phyloP scores from a whole-genome alignment of 139 green algal genomes.

The Desmodesmus armatus region DNA sequence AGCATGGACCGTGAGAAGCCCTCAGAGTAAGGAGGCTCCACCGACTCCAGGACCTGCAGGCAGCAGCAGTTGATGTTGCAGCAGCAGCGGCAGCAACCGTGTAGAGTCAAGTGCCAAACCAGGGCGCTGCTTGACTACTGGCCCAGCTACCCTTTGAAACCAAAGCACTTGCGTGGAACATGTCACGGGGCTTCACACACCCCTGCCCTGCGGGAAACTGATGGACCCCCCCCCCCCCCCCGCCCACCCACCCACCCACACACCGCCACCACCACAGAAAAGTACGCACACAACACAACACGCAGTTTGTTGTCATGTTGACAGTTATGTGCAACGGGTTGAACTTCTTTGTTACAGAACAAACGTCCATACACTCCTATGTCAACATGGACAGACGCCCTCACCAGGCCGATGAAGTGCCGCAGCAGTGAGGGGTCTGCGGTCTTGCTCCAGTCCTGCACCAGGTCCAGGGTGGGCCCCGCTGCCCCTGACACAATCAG shows the following conservation, averaged over 20 bases:
- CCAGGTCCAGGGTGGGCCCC: not conserved
- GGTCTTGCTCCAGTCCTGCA: not conserved
- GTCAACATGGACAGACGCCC: too few species aligned
- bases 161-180: not conserved
- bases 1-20: slow-evolving; percentile 20
- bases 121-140: not conserved
- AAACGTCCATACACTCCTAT: too few species aligned
- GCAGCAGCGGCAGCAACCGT: not conserved
- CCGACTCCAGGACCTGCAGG: slow-evolving; percentile 34
- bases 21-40: slow-evolving; percentile 16
- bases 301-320: too few species aligned
- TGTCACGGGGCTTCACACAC: too few species aligned
- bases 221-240: too few species aligned
- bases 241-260: too few species aligned
- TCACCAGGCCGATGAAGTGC: slow-evolving; percentile 37
- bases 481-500: slow-evolving; percentile 30
- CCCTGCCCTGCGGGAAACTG: too few species aligned
- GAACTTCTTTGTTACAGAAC: too few species aligned
- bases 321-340: too few species aligned
- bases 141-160: not conserved
- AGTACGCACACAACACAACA: too few species aligned
- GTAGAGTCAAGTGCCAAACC: not conserved
- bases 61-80: not conserved
- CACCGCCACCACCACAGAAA: too few species aligned
- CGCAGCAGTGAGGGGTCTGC: slow-evolving; percentile 36